Evolutionary conservation across 805 yeast species (phyloP).

Genomic region (Yarrowia alimentaria): DNA sequence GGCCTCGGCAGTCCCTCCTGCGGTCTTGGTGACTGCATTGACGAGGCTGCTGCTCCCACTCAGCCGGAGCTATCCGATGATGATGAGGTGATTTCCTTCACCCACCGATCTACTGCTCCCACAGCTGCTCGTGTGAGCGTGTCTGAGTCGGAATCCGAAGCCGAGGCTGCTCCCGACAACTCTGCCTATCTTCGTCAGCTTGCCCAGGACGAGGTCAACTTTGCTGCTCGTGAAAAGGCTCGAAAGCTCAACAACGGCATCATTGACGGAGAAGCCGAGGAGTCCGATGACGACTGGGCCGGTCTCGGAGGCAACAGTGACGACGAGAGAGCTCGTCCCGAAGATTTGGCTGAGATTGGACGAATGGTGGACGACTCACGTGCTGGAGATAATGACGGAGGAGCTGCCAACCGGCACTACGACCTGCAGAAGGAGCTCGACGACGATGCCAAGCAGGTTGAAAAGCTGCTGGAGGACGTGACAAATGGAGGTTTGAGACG

Average conservation of each 20-base stretch:
- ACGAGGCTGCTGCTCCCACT: no score
- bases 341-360: conserved; percentile 31
- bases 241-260: conserved; percentile 28
- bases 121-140: no score
- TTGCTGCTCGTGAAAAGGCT: background rate
- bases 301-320: conserved; percentile 36
- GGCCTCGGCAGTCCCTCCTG: no score
- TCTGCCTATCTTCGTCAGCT: conserved; percentile 4
- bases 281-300: conserved; percentile 38
- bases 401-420: conserved; percentile 30
- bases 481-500: conserved; percentile 32
- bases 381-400: conserved; percentile 28
- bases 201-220: background rate
- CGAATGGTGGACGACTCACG: conserved; percentile 33
- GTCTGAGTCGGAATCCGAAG: no score
- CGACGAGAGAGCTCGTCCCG: conserved; percentile 31
- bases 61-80: conserved; percentile 1
- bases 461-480: conserved; percentile 34
- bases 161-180: conserved; percentile 1
- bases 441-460: conserved; percentile 32
- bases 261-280: conserved; percentile 36
- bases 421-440: conserved; percentile 32
- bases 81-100: background rate
- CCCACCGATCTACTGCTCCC: no score
- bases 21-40: no score